These are phyloP conservation scores for Daldinia eschscholtzii DNA, from an alignment of 2,329 filamentous ascomycete species.

Conservation along the genomic window DNA sequence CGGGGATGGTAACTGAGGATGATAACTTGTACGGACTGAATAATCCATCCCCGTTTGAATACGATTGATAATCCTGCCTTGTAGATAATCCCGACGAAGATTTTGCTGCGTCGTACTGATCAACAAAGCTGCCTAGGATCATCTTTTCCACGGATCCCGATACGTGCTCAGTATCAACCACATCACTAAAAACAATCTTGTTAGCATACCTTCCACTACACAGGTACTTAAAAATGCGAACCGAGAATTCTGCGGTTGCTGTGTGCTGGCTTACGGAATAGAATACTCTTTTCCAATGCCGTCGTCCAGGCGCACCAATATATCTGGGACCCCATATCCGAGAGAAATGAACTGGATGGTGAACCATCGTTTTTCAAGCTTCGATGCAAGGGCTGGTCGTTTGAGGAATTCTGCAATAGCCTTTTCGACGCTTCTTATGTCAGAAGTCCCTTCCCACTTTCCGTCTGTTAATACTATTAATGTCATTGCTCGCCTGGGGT, in stretches of 20 bases:
- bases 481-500: too few relatives aligned
- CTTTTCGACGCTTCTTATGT: too few relatives aligned
- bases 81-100: too few relatives aligned
- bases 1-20: too few relatives aligned
- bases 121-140: slow-evolving; percentile 31
- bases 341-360: slow-evolving; percentile 31
- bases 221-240: too few relatives aligned
- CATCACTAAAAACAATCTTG: slow-evolving; percentile 21
- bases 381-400: slow-evolving; percentile 14
- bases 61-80: too few relatives aligned
- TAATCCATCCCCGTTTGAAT: too few relatives aligned
- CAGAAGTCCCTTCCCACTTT: too few relatives aligned
- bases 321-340: slow-evolving; percentile 7
- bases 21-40: too few relatives aligned
- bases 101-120: slow-evolving; percentile 8
- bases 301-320: slow-evolving; percentile 24
- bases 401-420: background rate
- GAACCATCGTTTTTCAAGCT: slow-evolving; percentile 28
- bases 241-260: too few relatives aligned
- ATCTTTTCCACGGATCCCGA: slow-evolving; percentile 28
- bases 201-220: background rate
- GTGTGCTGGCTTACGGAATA: slow-evolving; percentile 21
- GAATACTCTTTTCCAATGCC: slow-evolving; percentile 19
- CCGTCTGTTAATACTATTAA: too few relatives aligned
- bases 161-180: slow-evolving; percentile 29